Percentiles rank a stretch among this genome's conserved stretches.
Conservation (phyloP, 805 yeast species). For the Candida fluviatilis region DNA sequence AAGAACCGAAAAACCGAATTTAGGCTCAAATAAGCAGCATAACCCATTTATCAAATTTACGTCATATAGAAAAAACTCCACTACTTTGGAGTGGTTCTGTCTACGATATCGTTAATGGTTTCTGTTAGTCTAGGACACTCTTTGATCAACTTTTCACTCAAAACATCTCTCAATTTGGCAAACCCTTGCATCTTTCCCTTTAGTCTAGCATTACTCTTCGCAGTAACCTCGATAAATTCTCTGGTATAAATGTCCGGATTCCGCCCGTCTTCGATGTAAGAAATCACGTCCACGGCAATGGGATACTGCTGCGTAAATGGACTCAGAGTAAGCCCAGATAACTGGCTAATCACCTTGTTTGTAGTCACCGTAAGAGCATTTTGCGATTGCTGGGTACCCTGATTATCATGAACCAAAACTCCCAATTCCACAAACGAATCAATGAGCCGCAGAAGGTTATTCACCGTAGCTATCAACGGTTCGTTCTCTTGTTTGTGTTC, state of each 20-base stretch:
- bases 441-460: constrained; percentile 27
- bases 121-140: constrained; percentile 75
- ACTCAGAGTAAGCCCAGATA: constrained; percentile 28
- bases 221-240: constrained; percentile 93
- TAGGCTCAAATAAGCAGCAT: too few relatives aligned
- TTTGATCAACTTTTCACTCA: constrained; percentile 64
- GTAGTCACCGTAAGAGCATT: constrained; percentile 37
- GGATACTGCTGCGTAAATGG: constrained; percentile 36
- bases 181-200: constrained; percentile 80
- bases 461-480: constrained; percentile 26
- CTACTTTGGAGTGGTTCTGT: constrained; percentile 29
- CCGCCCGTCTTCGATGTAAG: constrained; percentile 92
- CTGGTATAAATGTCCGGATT: constrained; percentile 96
- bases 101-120: constrained; percentile 53
- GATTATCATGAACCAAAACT: constrained; percentile 88
- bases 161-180: constrained; percentile 53
- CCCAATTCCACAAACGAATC: constrained; percentile 89
- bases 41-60: too few relatives aligned
- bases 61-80: too few relatives aligned
- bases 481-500: constrained; percentile 19
- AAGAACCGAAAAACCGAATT: too few relatives aligned
- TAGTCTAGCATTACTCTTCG: constrained; percentile 80
- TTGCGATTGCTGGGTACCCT: constrained; percentile 79
- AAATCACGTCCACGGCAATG: constrained; percentile 80
- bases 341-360: constrained; percentile 39